Evolutionary conservation across 2,329 filamentous ascomycete genomes (phyloP), one percentile per base, ranked within the genome.

Genomic region (Colletotrichum sojae): DNA sequence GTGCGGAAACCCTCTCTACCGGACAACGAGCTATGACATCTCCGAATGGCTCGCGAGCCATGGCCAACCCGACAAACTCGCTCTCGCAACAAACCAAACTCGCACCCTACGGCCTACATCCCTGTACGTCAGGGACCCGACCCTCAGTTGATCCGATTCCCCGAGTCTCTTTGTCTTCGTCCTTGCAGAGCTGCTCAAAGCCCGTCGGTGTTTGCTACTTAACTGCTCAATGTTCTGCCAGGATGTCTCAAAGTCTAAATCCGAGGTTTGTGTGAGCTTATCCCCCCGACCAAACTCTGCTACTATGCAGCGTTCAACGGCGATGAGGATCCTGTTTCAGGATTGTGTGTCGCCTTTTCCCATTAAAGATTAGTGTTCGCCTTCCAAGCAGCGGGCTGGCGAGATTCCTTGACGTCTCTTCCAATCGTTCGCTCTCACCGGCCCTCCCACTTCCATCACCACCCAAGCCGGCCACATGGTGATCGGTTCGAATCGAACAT

Each of bases 251-350:
- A 18, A 46, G 16, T 16, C 10, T 53, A 20, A 54, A 22, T 62
- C 46, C 25, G 10, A 12, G 13, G 31, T 25, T 13, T 12, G 39
- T 46, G 8, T 13, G 39, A 31, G 20, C 16, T 31, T 15, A 62
- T 54, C 49, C 59, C n/a, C n/a, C 20, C 54, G 39, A 25, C 40
- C 12, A 54, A 62, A 62, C 59, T 54, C 39, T 62, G 59, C 59
- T 16, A 39, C 36, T 40, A n/a, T 22, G 10, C 15, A 13, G 36
- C 57, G 22, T 4, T n/a, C 39, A 39, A 54, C 39, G 22, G 20
- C 49, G 20, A 10, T 10, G 13, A 22, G 25, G n/a, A 20, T 10
- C 8, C 36, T 22, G 59, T 62, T 54, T 54, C 59, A 36, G 49
- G 8, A 31, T 18, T 25, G 8, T 9, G 18, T 54, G 16, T 22